phyloP scores from a whole-genome alignment of 2,329 filamentous ascomycete genomes.

The Ascochyta koolunga region DNA sequence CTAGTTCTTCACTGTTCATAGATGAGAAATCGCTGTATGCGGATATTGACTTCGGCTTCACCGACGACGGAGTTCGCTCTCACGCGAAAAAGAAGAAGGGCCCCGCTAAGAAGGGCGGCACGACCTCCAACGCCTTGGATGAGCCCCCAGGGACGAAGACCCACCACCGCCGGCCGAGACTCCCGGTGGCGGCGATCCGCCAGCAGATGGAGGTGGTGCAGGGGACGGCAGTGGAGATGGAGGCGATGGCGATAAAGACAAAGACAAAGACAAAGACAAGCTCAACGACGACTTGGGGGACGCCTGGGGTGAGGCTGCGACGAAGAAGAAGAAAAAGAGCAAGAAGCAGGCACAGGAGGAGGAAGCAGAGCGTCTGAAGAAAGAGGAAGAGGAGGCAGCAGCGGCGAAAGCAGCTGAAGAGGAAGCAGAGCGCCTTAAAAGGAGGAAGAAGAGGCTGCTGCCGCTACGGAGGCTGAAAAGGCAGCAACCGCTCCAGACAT shows the following conservation, averaged over 20 bases:
- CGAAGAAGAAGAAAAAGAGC: slow-evolving; percentile 52
- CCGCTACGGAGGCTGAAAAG: slow-evolving; percentile 35
- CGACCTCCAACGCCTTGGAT: slow-evolving; percentile 40
- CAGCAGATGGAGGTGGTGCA: slow-evolving; percentile 43
- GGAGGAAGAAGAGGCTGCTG: slow-evolving; percentile 32
- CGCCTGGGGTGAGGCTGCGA: slow-evolving; percentile 36
- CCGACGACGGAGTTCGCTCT: slow-evolving; percentile 57
- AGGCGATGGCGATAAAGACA: slow-evolving; percentile 42
- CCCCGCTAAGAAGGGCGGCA: slow-evolving; percentile 40
- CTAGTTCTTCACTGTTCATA: slow-evolving; percentile 35
- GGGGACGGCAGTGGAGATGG: slow-evolving; percentile 45
- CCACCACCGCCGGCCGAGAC: slow-evolving; percentile 46
- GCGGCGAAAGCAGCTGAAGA: slow-evolving; percentile 48
- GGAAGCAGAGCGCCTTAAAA: slow-evolving; percentile 35
- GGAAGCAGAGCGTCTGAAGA: slow-evolving; percentile 44
- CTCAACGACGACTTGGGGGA: slow-evolving; percentile 42
- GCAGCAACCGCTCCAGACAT: slow-evolving; percentile 35
- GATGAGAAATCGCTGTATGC: slow-evolving; percentile 44
- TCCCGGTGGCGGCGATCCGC: slow-evolving; percentile 42
- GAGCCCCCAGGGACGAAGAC: slow-evolving; percentile 57
- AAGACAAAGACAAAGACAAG: slow-evolving; percentile 38
- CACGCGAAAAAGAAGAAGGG: slow-evolving; percentile 62
- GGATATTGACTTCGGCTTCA: slow-evolving; percentile 64
- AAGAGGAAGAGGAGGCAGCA: slow-evolving; percentile 48
- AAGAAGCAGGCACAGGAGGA: slow-evolving; percentile 45